Evolutionary conservation across 73 alveolate genomes (phyloP), one percentile per base, ranked within the genome.

Genomic region (Paramecium sonneborni): DNA sequence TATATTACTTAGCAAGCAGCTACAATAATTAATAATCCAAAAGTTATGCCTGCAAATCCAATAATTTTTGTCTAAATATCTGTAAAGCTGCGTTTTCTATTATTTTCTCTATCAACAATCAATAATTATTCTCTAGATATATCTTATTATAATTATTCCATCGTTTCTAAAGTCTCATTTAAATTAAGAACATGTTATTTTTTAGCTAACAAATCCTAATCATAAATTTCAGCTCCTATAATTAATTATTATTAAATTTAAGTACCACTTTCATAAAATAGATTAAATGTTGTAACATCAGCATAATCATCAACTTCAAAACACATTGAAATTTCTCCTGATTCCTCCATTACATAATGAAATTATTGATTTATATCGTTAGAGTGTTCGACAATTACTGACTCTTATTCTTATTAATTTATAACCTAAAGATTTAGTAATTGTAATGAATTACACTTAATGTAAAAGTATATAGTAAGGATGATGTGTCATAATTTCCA

Each of bases 1-100:
- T 79, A 79, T 18, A 79, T 39, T 8, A 79, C 90, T 79, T 79
- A 79, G 21, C 90, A 79, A 9, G 90, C 90, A 79, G 76, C 90
- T 14, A 79, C 90, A 43, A 79, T 46, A 10, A 79, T 79, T 44
- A 79, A 44, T 24, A 79, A 44, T 43, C 90, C 90, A 46, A 79
- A 79, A 2, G 90, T 79, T 23, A 79, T 39, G 24, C 90, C 90
- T 10, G 90, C 90, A 79, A 79, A 79, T 5, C 90, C 90, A 43
- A 79, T 79, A 1, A 79, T 79, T 79, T 79, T 79, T 0, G 90
- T 43, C 10, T 26, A 21, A 34, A 79, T 39, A 23, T 38, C 69
- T 5, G 55, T 79, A 79, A 79, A 79, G 21, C 48, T 43, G 10
- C 24, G 28, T 7, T 79, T 79, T 43, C 90, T 39, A 10, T 20